Base-by-base conservation (phyloP, 805 yeast species). In the Lachancea dasiensis region DNA sequence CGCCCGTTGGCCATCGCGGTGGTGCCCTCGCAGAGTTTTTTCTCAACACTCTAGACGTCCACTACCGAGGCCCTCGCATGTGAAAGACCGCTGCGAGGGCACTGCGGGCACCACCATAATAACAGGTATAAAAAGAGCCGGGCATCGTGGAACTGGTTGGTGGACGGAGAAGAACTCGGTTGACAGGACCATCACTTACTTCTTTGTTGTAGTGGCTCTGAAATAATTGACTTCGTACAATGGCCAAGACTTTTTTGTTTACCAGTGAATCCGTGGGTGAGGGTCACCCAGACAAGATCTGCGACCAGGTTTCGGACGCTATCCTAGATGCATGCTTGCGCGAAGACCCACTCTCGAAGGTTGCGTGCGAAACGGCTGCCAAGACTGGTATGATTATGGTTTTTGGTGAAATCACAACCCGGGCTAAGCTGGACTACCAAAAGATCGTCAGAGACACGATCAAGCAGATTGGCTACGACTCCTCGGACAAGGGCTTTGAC, bases 371-470 rank as follows among this genome's bases (percentile, higher is more conserved):
- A 72, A 86, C 98, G 45, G 97, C 98, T 51, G 82, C 97, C 58
- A 92, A 92, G 75, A 92, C 98, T 51, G 98, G 98, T 73, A 80
- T 92, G 95, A 87, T 92, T 63, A 84, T 92, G 94, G 97, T 92
- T 51, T 92, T 92, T 63, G 98, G 98, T 73, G 98, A 92, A 72
- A 92, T 92, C 68, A 90, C 98, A 72, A 92, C 98, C 70, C 83
- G 79, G 65, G 98, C 98, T 52, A 69, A 71, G 48, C 73, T 92
- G 62, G 98, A 92, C 75, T 92, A 77, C 85, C 98, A 92, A 72
- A 86, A 90, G 72, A 81, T 92, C 60, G 79, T 92, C 67, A 87
- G 98, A 75, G 97, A 92, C 68, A 92, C 98, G 66, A 85, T 92
- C 72, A 87, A 90, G 75, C 86, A 87, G 70, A 92, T 92, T 69